A percentile compares a stretch with the other conserved stretches of the same genome.
Evolutionary conservation across 1,139 yeast species (phyloP).

Genomic region (Casaregolazyma suthepensis): DNA sequence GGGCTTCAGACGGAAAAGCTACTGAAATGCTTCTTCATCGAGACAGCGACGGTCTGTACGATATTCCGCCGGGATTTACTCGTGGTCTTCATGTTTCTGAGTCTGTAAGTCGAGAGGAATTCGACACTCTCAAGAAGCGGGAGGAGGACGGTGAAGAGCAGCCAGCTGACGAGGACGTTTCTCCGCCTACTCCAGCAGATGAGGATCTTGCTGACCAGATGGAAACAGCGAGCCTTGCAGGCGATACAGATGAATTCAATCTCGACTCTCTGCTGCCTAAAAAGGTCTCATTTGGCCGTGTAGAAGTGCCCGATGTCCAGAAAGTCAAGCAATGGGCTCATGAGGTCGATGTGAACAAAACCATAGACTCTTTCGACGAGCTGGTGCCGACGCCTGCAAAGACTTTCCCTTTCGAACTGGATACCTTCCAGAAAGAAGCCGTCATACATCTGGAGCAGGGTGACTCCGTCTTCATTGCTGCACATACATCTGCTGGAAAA

Average conservation of each 20-base stretch:
- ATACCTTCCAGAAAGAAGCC: constrained; percentile 95
- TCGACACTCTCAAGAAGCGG: constrained; percentile 20
- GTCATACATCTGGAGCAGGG: constrained; percentile 94
- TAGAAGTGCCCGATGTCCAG: constrained; percentile 12
- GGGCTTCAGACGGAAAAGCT: constrained; percentile 30
- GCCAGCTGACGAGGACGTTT: constrained; percentile 16
- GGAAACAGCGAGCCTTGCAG: constrained; percentile 5
- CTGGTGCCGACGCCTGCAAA: constrained; percentile 91
- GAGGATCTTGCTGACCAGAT: constrained; percentile 10
- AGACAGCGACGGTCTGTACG: constrained; percentile 69
- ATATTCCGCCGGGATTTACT: constrained; percentile 72
- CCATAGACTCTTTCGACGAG: constrained; percentile 75
- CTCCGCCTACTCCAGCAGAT: not conserved
- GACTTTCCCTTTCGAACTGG: constrained; percentile 88
- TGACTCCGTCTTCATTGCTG: constrained; percentile 96
- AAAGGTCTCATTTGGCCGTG: constrained; percentile 46
- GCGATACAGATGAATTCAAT: constrained; percentile 30
- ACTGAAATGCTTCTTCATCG: constrained; percentile 47
- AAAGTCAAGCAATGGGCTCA: constrained; percentile 83
- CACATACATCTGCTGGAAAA: constrained; percentile 97
- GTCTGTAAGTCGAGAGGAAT: constrained; percentile 24
- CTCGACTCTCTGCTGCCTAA: constrained; percentile 76
- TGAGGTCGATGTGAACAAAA: constrained; percentile 80
- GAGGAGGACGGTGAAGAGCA: constrained; percentile 29
- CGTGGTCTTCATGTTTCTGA: constrained; percentile 51